These are phyloP conservation scores for Wickerhamiella siamensis DNA, from an alignment of 805 yeast species.

Conservation along the genomic window DNA sequence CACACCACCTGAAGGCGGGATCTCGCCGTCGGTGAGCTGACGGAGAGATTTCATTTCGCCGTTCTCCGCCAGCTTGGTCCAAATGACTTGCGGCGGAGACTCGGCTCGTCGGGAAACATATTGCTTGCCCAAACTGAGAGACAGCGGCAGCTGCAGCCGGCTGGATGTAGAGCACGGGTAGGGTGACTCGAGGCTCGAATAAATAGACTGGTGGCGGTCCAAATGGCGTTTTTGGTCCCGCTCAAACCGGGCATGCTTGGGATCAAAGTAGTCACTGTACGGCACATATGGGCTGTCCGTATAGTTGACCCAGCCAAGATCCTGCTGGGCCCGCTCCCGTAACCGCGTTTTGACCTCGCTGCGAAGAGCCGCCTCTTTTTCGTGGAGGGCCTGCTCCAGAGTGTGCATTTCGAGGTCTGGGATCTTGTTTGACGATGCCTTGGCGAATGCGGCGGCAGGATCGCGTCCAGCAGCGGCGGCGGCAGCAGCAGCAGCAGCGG, in stretches of 20 bases:
- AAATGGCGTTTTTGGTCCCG: conserved; percentile 2
- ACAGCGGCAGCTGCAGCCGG: conserved; percentile 18
- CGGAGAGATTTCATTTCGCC: conserved; percentile 11
- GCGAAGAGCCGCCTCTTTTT: conserved; percentile 62
- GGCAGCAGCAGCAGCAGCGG: conserved; percentile 24
- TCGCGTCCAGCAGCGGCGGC: conserved; percentile 9
- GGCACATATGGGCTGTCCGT: conserved; percentile 84
- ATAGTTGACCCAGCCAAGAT: conserved; percentile 64
- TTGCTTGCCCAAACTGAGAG: conserved; percentile 19
- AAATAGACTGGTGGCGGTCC: conserved; percentile 56
- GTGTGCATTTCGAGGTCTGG: conserved; percentile 86
- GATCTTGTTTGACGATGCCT: conserved; percentile 83
- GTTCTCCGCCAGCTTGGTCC: conserved; percentile 7
- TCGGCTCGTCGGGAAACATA: conserved; percentile 17
- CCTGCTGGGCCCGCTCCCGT: conserved; percentile 50
- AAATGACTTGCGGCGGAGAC: conserved; percentile 16
- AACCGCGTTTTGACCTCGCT: conserved; percentile 78
- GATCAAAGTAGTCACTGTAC: conserved; percentile 50
- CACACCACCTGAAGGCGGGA: conserved; percentile 8
- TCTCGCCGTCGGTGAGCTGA: conserved; percentile 4
- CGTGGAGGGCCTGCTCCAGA: conserved; percentile 57
- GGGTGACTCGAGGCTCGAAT: conserved; percentile 51
- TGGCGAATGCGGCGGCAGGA: conserved; percentile 17
- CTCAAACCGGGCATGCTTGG: conserved; percentile 22
- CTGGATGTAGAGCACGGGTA: conserved; percentile 31